These are phyloP conservation scores for Carex arenaria DNA, from an alignment of 202 grass and related monocot species.

Conservation along the genomic window DNA sequence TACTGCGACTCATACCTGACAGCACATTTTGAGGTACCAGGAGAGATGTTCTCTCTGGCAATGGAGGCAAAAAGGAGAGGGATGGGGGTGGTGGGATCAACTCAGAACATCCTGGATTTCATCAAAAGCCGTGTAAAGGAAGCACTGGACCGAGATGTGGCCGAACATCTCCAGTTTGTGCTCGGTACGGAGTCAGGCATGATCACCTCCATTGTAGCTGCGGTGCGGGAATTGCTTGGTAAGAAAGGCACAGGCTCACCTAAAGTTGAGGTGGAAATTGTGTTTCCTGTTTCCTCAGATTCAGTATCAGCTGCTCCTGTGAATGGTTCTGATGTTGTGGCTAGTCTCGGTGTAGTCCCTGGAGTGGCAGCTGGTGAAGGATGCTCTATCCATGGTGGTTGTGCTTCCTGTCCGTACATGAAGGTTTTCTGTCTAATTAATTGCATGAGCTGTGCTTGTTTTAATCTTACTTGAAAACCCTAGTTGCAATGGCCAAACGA, in stretches of 20 bases:
- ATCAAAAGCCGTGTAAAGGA: conserved; percentile 60
- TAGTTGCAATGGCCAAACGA: neutral
- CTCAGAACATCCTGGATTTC: conserved; percentile 93
- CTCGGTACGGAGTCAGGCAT: conserved; percentile 97
- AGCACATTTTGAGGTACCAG: conserved; percentile 97
- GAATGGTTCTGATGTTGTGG: conserved; percentile 37
- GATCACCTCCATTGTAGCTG: conserved; percentile 86
- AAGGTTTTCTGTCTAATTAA: conserved; percentile 46
- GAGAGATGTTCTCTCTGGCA: conserved; percentile 97
- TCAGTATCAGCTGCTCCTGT: conserved; percentile 55
- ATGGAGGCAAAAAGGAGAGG: conserved; percentile 93
- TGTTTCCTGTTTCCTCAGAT: conserved; percentile 92
- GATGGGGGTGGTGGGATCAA: conserved; percentile 96
- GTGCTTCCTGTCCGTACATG: conserved; percentile 97
- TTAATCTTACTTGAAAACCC: neutral
- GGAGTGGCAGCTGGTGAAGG: conserved; percentile 79
- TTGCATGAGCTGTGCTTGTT: neutral
- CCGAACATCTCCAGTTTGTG: conserved; percentile 88
- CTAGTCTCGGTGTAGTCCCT: conserved; percentile 63
- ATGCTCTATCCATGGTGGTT: conserved; percentile 95
- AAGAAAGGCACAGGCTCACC: conserved; percentile 13
- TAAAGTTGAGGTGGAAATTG: conserved; percentile 85
- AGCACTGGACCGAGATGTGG: conserved; percentile 69
- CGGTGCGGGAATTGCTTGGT: conserved; percentile 53
- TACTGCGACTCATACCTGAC: conserved; percentile 90